Evolutionary conservation across 176 grass and related monocot genomes (phyloP), one percentile per base, ranked within the genome.

Genomic region (Rhipidocladum racemiflorum): DNA sequence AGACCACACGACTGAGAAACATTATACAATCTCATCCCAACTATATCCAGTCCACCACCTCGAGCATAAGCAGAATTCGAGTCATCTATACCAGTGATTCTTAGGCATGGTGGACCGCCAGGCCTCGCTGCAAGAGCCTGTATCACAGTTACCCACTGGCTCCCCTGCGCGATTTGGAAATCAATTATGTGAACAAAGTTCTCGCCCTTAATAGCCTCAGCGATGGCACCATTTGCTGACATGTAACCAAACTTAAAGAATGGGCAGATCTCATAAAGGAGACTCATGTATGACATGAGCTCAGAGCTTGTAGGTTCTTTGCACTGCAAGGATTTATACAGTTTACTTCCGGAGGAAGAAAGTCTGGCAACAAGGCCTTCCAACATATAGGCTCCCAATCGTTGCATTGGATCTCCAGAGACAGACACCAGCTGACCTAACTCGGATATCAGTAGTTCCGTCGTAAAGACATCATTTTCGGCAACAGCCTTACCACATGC

Each of bases 211-310:
- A 94, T 85, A 29, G 89, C 92, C 72, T 94, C 92, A 39, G 86
- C 86, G 8, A 94, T 91, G 5, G 92, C 92, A 69, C 89, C 89
- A 79, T 94, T 91, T 13, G 92, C 92, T 69, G 92, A 91, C 84
- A 94, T 82, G 72, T 91, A 94, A 70, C 92, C 92, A 81, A 94
- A 94, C 75, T 94, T 94, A 66, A 51, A 94, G 75, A 89, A 94
- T 40, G 92, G 92, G 65, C 89, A 94, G 17, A 91, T 90, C 48
- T 94, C 86, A 8, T 90, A 94, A 44, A 94, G 79, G 42, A 88
- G 75, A 76, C 78, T 76, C 92, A 94, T 94, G 70, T 91, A 91
- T 20, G 92, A 91, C 83, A 94, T 88, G 63, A 91, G 89, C 54
- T 94, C 92, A 76, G 89, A 89, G 70, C 92, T 24, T 55, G 89